Base-by-base conservation (phyloP, 345 rosid genomes). In the Linum lewisii region DNA sequence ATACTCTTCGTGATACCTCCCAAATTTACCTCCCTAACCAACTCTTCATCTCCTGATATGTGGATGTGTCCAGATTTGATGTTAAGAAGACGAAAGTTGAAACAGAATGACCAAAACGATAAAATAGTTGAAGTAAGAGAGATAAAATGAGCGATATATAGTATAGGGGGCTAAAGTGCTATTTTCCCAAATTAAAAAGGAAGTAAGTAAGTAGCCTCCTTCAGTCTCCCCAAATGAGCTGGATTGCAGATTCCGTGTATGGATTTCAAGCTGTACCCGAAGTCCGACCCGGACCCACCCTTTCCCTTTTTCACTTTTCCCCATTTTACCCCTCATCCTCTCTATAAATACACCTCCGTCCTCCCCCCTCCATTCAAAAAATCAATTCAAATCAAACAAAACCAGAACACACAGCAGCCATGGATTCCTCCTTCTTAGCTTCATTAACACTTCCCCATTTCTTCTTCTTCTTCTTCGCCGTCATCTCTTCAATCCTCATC, bases 241-340 rank as follows among this genome's bases (percentile, higher is more conserved):
- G 80, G 75, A 70, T 4, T 20, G 71, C 72, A 70, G 74, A 68
- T 67, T 70, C 79, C 78, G 78, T 65, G 74, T 77, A 16, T 42
- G 79, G 71, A 65, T 65, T 80, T 75, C 78, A 73, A 80, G 84
- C 84, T 80, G 81, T 74, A 72, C 61, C 63, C 50, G 66, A 57
- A 73, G 69, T n/a, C 51, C n/a, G 34, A 29, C 34, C 34, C 7
- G 34, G 7, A 5, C 34, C 34, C 58, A 53, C 63, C n/a, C 18
- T 16, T 37, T 23, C 47, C 22, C 37, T 61, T 18, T 37, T 14
- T 7, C 9, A 19, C 52, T 37, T 15, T 9, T 36, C 54, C 19
- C 8, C 24, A 5, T 23, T 37, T 3, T 22, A 3, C 11, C n/a
- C 59, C 24, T 6, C 19, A 1, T 10, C 6, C 21, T 2, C 9